Percentiles rank a stretch among this genome's conserved stretches.
phyloP scores from a whole-genome alignment of 257 asterid species.

The Marsdenia floribunda region DNA sequence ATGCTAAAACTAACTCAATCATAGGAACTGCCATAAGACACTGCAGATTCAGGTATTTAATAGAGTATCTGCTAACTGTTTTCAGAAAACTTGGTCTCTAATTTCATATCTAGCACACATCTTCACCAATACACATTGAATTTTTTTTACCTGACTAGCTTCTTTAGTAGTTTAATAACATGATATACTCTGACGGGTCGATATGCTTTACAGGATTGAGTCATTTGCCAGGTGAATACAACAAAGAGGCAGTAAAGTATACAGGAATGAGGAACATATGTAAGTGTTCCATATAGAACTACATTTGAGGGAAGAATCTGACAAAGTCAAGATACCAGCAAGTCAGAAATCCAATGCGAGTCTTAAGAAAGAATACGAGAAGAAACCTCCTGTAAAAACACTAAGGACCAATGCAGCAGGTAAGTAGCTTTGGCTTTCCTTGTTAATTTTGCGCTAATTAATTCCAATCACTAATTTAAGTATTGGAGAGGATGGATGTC shows the following conservation, averaged over 20 bases:
- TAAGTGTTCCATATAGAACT: neutral
- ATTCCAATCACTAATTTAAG: neutral
- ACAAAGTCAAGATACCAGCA: neutral
- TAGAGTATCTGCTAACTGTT: neutral
- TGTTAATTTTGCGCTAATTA: neutral
- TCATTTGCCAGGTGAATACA: neutral
- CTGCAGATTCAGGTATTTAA: neutral
- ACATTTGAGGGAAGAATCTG: neutral
- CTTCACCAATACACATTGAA: neutral
- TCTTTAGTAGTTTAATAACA: neutral
- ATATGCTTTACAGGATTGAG: neutral
- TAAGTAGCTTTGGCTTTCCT: too few species aligned
- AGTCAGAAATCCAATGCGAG: too few species aligned
- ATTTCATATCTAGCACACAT: neutral
- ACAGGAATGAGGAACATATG: neutral
- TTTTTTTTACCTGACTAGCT: neutral
- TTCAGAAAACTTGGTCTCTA: neutral
- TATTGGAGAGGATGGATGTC: neutral
- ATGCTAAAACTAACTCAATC: neutral
- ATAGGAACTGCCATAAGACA: neutral
- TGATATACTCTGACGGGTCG: neutral
- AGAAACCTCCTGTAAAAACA: too few species aligned
- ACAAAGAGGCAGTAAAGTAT: neutral
- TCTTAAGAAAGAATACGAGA: too few species aligned
- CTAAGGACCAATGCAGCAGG: too few species aligned